These are phyloP conservation scores for Silene conica DNA, from an alignment of 148 eudicot species.

Conservation along the genomic window DNA sequence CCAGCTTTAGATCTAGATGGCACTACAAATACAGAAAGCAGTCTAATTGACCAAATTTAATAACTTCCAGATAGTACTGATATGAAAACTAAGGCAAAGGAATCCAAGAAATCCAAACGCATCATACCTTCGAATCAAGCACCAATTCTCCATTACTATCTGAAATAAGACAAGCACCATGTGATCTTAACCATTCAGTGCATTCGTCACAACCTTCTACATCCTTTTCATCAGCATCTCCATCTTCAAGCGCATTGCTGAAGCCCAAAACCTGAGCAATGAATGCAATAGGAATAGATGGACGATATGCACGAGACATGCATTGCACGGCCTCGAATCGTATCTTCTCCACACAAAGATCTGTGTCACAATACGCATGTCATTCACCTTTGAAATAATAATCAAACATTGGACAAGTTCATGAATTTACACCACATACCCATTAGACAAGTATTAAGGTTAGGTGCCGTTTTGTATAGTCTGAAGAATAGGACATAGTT, in stretches of 20 bases:
- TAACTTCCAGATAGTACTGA: background rate
- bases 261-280: conserved; percentile 80
- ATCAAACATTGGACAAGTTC: background rate
- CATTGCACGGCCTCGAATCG: conserved; percentile 82
- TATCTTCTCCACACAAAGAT: conserved; percentile 85
- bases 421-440: conserved; percentile 35
- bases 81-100: background rate
- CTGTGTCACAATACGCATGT: conserved; percentile 36
- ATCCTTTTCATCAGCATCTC: conserved; percentile 50
- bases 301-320: conserved; percentile 89
- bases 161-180: conserved; percentile 70
- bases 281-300: conserved; percentile 74
- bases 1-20: background rate
- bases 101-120: background rate
- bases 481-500: conserved; percentile 83
- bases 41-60: background rate
- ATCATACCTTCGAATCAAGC: conserved; percentile 81
- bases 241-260: conserved; percentile 39
- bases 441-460: conserved; percentile 77
- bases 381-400: background rate
- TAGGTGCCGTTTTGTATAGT: conserved; percentile 80
- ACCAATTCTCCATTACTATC: conserved; percentile 69
- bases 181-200: conserved; percentile 88
- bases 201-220: conserved; percentile 78
- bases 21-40: background rate